These are phyloP conservation scores for Xylaria sp. DNA, from an alignment of 495 filamentous ascomycete species.

Conservation along the genomic window DNA sequence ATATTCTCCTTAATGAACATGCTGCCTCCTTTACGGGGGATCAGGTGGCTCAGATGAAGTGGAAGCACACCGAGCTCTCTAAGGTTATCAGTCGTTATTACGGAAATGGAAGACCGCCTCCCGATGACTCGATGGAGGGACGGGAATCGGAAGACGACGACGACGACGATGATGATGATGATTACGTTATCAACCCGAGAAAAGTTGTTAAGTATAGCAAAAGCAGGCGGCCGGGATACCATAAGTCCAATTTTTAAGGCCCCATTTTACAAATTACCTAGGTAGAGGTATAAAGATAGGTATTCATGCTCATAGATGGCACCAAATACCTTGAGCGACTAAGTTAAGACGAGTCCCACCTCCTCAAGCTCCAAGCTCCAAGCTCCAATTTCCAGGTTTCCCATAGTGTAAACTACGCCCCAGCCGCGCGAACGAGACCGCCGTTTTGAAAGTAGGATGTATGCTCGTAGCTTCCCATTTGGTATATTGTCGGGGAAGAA, in stretches of 20 bases:
- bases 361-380: background rate
- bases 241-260: too few relatives aligned
- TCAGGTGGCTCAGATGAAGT: slow-evolving; percentile 28
- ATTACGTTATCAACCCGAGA: background rate
- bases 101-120: background rate
- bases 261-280: too few relatives aligned
- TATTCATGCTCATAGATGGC: background rate
- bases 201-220: background rate
- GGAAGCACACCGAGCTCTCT: slow-evolving; percentile 39
- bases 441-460: background rate
- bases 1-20: slow-evolving; percentile 31
- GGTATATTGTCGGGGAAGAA: background rate
- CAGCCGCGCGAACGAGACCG: background rate
- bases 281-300: background rate
- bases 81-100: slow-evolving; percentile 32
- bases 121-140: background rate
- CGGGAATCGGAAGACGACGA: too few relatives aligned
- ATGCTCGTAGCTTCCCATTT: slow-evolving; percentile 4
- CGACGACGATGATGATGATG: background rate
- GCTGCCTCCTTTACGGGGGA: background rate
- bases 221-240: background rate
- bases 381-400: background rate
- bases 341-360: slow-evolving; percentile 13
- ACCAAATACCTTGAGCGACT: slow-evolving; percentile 14
- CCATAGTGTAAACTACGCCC: background rate